Conservation (phyloP, 2,329 filamentous ascomycete species). For the Talaromyces sp. region DNA sequence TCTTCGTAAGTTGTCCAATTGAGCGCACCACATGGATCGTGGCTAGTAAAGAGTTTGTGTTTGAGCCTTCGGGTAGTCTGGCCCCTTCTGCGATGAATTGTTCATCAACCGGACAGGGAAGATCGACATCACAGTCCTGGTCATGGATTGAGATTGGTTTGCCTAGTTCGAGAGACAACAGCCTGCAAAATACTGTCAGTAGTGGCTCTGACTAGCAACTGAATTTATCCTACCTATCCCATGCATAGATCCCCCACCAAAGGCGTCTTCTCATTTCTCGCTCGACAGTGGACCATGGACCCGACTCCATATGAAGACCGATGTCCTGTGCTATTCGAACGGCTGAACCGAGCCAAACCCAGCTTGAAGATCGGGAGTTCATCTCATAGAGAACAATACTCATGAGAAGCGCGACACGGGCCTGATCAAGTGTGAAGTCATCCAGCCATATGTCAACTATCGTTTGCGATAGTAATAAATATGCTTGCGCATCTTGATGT, state of each 20-base stretch:
- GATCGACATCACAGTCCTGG: constrained; percentile 76
- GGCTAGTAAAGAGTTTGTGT: constrained; percentile 70
- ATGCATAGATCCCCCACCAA: constrained; percentile 92
- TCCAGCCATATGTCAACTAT: constrained; percentile 80
- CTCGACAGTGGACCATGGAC: constrained; percentile 70
- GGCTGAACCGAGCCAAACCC: constrained; percentile 78
- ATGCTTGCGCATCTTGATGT: constrained; percentile 59
- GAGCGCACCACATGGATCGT: constrained; percentile 79
- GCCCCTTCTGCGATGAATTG: constrained; percentile 55
- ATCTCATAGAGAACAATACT: constrained; percentile 79
- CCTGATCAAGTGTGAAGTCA: constrained; percentile 71
- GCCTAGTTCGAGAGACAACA: constrained; percentile 74
- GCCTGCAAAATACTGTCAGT: constrained; percentile 40
- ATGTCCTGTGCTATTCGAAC: constrained; percentile 80
- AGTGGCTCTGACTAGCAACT: too few species aligned
- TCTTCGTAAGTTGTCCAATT: constrained; percentile 69
- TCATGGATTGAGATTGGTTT: constrained; percentile 81
- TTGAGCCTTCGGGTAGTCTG: constrained; percentile 43
- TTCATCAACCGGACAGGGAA: constrained; percentile 79
- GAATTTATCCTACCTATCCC: constrained; percentile 62
- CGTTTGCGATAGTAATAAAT: constrained; percentile 67
- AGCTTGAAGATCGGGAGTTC: constrained; percentile 80
- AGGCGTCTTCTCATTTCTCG: constrained; percentile 80
- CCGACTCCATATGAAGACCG: constrained; percentile 72
- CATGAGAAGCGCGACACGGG: constrained; percentile 67